These are phyloP conservation scores for Basidioascus undulatus DNA, from an alignment of 768 basidiomycete species.

Conservation along the genomic window DNA sequence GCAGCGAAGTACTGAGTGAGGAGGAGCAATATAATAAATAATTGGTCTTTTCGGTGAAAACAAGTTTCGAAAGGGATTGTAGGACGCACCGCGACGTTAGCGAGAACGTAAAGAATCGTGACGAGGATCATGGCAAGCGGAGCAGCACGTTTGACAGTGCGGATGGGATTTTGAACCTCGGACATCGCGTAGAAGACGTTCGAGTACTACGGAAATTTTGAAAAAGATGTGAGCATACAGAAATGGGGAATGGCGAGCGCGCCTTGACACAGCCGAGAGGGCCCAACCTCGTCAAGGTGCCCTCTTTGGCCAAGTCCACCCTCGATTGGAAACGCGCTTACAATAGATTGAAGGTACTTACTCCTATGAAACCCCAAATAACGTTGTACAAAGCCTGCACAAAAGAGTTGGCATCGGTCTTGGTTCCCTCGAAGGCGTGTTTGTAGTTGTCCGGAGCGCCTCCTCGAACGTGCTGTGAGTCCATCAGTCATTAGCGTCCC, in stretches of 20 bases:
- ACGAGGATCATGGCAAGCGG: slow-evolving; percentile 9
- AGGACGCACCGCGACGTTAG: too few species aligned
- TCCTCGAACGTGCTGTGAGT: too few species aligned
- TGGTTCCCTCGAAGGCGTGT: slow-evolving; percentile 10
- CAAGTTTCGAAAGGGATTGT: too few species aligned
- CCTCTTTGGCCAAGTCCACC: too few species aligned
- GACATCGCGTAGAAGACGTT: slow-evolving; percentile 6
- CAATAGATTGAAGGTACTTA: too few species aligned
- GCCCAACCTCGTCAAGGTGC: not conserved
- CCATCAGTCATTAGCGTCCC: too few species aligned
- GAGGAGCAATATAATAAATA: too few species aligned
- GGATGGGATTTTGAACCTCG: slow-evolving; percentile 8
- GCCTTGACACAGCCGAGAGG: slow-evolving; percentile 6
- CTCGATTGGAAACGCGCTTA: too few species aligned
- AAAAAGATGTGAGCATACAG: too few species aligned
- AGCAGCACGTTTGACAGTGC: slow-evolving; percentile 7
- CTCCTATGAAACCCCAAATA: slow-evolving; percentile 3
- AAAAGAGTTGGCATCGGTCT: slow-evolving; percentile 8
- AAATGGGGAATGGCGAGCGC: too few species aligned
- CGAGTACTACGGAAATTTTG: too few species aligned
- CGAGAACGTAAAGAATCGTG: slow-evolving; percentile 2
- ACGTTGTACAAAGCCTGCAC: slow-evolving; percentile 8
- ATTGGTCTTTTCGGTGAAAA: too few species aligned
- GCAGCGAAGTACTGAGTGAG: slow-evolving; percentile 10
- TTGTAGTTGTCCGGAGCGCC: slow-evolving; percentile 9